Evolutionary conservation across 805 yeast species (phyloP), one percentile per base, ranked within the genome.

Genomic region (Pichia cabralensis): DNA sequence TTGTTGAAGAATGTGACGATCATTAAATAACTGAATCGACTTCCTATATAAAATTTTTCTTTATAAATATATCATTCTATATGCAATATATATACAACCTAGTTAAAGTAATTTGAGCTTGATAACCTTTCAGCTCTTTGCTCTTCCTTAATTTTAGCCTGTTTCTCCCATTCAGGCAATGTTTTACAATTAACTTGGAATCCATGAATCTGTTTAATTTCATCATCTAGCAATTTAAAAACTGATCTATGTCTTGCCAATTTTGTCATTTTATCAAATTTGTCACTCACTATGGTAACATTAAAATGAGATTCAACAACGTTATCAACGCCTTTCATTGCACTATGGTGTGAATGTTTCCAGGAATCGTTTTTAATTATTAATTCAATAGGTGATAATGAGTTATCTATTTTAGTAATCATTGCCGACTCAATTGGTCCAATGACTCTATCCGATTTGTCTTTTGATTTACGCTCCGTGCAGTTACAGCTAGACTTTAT

Each of bases 321-420:
- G 55, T 85, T 85, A 2, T 67, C 45, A 8, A 88, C 84, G 4
- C 79, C 85, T 34, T 76, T 68, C 62, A 84, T 69, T 2, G 94
- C 86, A 38, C 76, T 78, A 55, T 89, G 97, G 44, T 83, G 88
- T 2, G 86, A 74, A 56, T 89, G 97, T 52, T 81, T 81, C 56
- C 74, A 75, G 6, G 95, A 83, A 56, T 89, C 96, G 53, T 89
- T 89, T 38, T 62, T 63, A 6, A 89, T 67, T 22, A 61, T 67
- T 44, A 71, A 64, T 44, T 43, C 55, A 8, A 51, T 49, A 16
- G 74, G 94, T 43, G 60, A 48, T 31, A 66, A 65, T 23, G 51
- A 55, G 6, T 47, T 41, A 15, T 53, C 43, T 20, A 78, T 47
- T 43, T 74, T 75, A 2, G 51, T 41, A 26, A 58, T 53, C 26